These are phyloP conservation scores for Takashimella koratensis DNA, from an alignment of 1,284 basidiomycete genomes.

Conservation along the genomic window DNA sequence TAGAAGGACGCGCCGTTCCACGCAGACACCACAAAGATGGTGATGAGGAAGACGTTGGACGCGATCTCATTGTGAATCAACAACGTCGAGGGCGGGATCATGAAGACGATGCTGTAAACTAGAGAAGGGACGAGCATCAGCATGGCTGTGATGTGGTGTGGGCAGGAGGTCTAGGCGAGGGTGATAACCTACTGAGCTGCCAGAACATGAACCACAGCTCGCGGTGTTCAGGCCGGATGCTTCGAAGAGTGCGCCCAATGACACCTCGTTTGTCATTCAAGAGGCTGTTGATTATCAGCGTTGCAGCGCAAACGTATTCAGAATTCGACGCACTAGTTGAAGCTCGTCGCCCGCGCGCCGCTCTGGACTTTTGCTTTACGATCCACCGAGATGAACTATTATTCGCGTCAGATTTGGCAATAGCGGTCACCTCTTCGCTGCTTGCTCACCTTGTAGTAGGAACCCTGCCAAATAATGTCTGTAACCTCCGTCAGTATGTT, in stretches of 20 bases:
- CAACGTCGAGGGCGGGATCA: slow-evolving; percentile 72
- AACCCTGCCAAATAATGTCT: slow-evolving; percentile 82
- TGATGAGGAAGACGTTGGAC: slow-evolving; percentile 69
- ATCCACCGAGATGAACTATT: slow-evolving; percentile 74
- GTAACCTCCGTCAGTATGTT: background rate
- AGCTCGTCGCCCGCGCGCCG: slow-evolving; percentile 78
- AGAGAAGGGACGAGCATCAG: too few species aligned
- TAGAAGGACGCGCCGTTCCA: slow-evolving; percentile 58
- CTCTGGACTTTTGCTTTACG: slow-evolving; percentile 80
- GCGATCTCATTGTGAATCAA: slow-evolving; percentile 68
- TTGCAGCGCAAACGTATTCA: background rate
- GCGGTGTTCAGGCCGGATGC: slow-evolving; percentile 60
- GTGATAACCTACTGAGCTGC: slow-evolving; percentile 64
- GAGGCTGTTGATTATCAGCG: slow-evolving; percentile 49
- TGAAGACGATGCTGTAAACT: slow-evolving; percentile 83
- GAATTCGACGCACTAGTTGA: slow-evolving; percentile 57
- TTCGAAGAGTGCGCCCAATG: slow-evolving; percentile 67
- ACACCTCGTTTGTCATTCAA: slow-evolving; percentile 78
- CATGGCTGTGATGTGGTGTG: slow-evolving; percentile 25
- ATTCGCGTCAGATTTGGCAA: slow-evolving; percentile 1
- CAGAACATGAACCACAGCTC: slow-evolving; percentile 75
- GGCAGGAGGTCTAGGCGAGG: background rate
- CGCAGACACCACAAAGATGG: slow-evolving; percentile 75
- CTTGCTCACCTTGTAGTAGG: slow-evolving; percentile 75
- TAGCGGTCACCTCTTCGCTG: background rate